Percentiles rank a stretch among this genome's conserved stretches.
Conservation (phyloP, 805 yeast species). For the Candida xiaguanensis region DNA sequence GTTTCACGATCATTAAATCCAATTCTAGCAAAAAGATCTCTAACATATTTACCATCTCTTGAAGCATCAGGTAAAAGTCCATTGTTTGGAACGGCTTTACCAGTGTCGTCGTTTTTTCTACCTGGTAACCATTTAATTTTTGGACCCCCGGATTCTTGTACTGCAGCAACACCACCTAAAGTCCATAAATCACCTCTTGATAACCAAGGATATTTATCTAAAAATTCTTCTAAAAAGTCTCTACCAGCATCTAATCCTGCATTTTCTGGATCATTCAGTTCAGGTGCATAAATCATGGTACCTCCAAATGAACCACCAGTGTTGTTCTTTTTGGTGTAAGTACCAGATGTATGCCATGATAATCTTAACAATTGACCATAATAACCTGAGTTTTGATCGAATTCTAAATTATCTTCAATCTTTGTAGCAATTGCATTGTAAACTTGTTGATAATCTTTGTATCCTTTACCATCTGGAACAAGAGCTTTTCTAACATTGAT, state of each 20-base stretch:
- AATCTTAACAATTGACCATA: slow-evolving; percentile 35
- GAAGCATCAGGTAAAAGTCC: slow-evolving; percentile 76
- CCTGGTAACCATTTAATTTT: slow-evolving; percentile 81
- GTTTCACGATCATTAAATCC: slow-evolving; percentile 37
- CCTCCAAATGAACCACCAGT: slow-evolving; percentile 38
- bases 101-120: slow-evolving; percentile 54
- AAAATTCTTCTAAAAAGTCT: slow-evolving; percentile 53
- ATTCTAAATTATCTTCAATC: slow-evolving; percentile 44
- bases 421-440: slow-evolving; percentile 71
- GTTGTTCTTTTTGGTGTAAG: slow-evolving; percentile 23
- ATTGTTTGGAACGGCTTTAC: slow-evolving; percentile 53
- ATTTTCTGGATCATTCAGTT: slow-evolving; percentile 42
- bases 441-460: slow-evolving; percentile 57
- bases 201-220: slow-evolving; percentile 61
- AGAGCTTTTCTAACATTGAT: slow-evolving; percentile 25
- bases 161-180: slow-evolving; percentile 71
- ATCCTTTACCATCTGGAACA: slow-evolving; percentile 32
- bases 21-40: slow-evolving; percentile 59
- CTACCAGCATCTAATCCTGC: slow-evolving; percentile 60
- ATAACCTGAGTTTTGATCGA: slow-evolving; percentile 35
- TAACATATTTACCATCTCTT: slow-evolving; percentile 60
- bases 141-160: slow-evolving; percentile 80
- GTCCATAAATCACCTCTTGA: slow-evolving; percentile 79
- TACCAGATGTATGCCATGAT: slow-evolving; percentile 38
- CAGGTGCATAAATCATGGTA: slow-evolving; percentile 33